Conservation (phyloP, 305 asterid species). For the Solanum hybrid region DNA sequence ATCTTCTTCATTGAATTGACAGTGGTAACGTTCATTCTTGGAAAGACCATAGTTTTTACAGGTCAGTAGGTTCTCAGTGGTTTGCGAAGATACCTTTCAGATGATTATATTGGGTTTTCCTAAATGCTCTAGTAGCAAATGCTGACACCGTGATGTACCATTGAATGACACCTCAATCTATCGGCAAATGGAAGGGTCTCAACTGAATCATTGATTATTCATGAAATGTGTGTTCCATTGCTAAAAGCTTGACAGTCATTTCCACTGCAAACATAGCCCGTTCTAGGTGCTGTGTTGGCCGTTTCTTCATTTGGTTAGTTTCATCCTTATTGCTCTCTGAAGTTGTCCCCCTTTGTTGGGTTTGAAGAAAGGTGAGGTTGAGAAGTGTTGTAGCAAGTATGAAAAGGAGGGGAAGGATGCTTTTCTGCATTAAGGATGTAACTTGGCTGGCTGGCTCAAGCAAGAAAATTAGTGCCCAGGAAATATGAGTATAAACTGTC, state of each 20-base stretch:
- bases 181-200: background rate
- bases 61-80: background rate
- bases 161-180: background rate
- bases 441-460: background rate
- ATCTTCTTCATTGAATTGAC: conserved; percentile 66
- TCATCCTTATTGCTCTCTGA: background rate
- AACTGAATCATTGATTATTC: background rate
- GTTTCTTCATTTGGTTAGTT: background rate
- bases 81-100: background rate
- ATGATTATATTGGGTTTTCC: background rate
- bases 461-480: background rate
- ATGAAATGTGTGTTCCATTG: background rate
- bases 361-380: background rate
- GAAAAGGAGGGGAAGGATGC: background rate
- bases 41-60: conserved; percentile 48
- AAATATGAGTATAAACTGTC: background rate
- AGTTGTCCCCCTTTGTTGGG: background rate
- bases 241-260: background rate
- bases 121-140: background rate
- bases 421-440: background rate
- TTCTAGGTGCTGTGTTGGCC: background rate
- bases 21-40: conserved; percentile 55
- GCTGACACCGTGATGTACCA: background rate
- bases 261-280: background rate
- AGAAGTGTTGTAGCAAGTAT: background rate